Conservation (phyloP, 2,329 filamentous ascomycete genomes). For the Cadophora gregata region DNA sequence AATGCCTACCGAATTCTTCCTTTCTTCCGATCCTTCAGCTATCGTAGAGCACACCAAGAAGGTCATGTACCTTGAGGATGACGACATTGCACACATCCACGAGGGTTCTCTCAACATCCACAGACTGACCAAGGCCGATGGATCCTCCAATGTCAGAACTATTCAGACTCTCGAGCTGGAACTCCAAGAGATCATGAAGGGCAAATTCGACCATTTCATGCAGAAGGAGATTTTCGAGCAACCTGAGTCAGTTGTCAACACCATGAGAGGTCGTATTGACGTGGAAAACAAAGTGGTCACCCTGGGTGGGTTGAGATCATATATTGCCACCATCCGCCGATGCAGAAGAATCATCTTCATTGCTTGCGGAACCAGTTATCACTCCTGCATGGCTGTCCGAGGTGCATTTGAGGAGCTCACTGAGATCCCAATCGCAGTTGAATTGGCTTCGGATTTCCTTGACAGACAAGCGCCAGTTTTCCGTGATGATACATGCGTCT, state of each 20-base stretch:
- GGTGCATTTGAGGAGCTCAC: slow-evolving; percentile 97
- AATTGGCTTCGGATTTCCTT: slow-evolving; percentile 97
- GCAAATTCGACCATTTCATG: slow-evolving; percentile 99
- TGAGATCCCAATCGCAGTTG: slow-evolving; percentile 96
- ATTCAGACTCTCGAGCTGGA: slow-evolving; percentile 99
- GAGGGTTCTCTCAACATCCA: slow-evolving; percentile 99
- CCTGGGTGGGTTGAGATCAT: slow-evolving; percentile 92
- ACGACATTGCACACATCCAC: slow-evolving; percentile 99
- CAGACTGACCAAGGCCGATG: slow-evolving; percentile 95
- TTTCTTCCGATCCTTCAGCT: slow-evolving; percentile 96
- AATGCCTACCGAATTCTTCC: slow-evolving; percentile 98
- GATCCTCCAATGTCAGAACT: slow-evolving; percentile 93
- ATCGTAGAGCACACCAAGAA: slow-evolving; percentile 99
- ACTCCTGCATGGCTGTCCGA: slow-evolving; percentile 99
- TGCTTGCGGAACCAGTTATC: slow-evolving; percentile 96
- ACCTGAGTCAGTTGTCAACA: slow-evolving; percentile 98
- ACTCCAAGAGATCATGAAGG: slow-evolving; percentile 99
- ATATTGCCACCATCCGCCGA: slow-evolving; percentile 94
- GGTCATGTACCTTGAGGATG: slow-evolving; percentile 98
- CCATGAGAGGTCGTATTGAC: slow-evolving; percentile 98
- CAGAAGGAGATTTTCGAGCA: slow-evolving; percentile 99
- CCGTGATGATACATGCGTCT: slow-evolving; percentile 98
- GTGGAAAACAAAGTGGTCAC: slow-evolving; percentile 93
- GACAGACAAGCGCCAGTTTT: slow-evolving; percentile 97
- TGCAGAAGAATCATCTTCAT: slow-evolving; percentile 99